Base-by-base conservation (phyloP, 192 early-diverging fungal species). In the Phycomyces blakesleeanus region DNA sequence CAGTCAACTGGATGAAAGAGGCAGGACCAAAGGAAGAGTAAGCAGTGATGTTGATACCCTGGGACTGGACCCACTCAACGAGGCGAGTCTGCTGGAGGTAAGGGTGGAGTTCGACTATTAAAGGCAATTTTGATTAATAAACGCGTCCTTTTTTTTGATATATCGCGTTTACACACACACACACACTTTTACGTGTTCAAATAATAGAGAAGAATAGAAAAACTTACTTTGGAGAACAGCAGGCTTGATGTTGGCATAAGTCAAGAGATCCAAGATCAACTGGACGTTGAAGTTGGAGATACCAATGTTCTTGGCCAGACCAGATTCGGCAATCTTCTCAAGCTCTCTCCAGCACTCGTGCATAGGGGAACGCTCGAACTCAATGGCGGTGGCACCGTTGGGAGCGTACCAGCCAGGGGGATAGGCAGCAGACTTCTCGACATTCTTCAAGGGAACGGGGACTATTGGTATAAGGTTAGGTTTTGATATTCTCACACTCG, bases 21-120 rank as follows among this genome's bases (percentile, higher is more conserved):
- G 65, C 52, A n/a, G 78, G 70, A 21, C 87, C 85, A 61, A 92
- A 79, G 40, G 86, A 85, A 40, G 84, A 84, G 78, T 92, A 92
- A n/a, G 85, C 91, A 10, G 85, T 86, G 57, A 90, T 62, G 20
- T 78, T 70, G 51, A 92, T 80, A 51, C 73, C 76, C 54, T 91
- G 61, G 44, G 69, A 64, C 39, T 81, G 57, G 14, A 68, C 77
- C 47, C 78, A 91, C 18, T 83, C 80, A 54, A 91, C 55, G 5
- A 91, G 74, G 2, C 63, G 75, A n/a, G 56, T 69, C 60, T 91
- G 87, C 38, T 83, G 85, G 34, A 89, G 78, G 71, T 86, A 91
- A 21, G 87, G 87, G 69, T 88, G 86, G 24, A 84, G 64, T 69
- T 92, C 91, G 29, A 91, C 72, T 66, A 57, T 21, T 56, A 11